Base-by-base conservation (phyloP, 495 filamentous ascomycete genomes). In the Aspergillus baeticus region DNA sequence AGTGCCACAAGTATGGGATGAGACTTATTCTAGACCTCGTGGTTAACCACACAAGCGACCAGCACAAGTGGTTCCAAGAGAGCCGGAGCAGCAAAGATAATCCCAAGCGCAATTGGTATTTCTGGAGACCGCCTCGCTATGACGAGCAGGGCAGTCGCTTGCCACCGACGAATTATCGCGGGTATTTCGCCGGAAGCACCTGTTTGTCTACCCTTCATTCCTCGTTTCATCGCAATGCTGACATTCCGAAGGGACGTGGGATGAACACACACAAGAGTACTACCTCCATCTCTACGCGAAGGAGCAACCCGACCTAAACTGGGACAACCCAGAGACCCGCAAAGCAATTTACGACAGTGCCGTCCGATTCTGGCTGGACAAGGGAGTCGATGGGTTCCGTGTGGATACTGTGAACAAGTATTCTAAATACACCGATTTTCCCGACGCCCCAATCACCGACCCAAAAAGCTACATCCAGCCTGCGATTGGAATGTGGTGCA, bases 101-200 rank as follows among this genome's bases (percentile, higher is more conserved):
- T 47, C 61, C 80, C 8, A 84, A 85, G 44, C 77, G 81, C 8
- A 74, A 80, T 57, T 85, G 82, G 82, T 85, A 85, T 48, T 81
- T 84, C 62, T 85, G 82, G 82, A 74, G 75, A 51, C 71, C 74
- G 10, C 66, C 81, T 0, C 70, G 68, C 23, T 76, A 77, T 51
- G 77, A 81, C 51, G 59, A 61, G 1, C 57, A 76, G 22, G 82
- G 83, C n/a, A 74, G 71, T 3, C 74, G 78, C 5, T 63, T 65
- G n/a, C 83, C 82, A 0, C 83, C 83, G 0, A 86, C 82, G 51
- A 86, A 86, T 63, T 86, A 81, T 79, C 72, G 75, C 23, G 67
- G 70, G 54, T 72, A 77, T 21, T 81, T 85, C 29, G 81, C 78
- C 10, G 78, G 78, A 37, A 77, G 72, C 51, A 78, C 78, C 0